Conservation (phyloP, 2,329 filamentous ascomycete genomes). For the Sclerotiophoma versabilis region DNA sequence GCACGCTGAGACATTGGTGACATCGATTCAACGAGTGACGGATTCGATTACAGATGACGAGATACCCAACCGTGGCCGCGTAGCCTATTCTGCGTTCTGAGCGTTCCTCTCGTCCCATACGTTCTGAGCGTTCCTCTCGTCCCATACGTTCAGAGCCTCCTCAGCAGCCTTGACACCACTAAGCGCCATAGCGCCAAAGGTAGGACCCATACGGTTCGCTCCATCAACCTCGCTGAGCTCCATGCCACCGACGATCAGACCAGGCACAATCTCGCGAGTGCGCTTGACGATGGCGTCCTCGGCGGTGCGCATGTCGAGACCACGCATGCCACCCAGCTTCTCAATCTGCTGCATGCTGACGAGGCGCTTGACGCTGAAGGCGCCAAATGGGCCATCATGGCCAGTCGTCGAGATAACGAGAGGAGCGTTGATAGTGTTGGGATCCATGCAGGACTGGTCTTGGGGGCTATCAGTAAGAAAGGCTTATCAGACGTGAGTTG, state of each 20-base stretch:
- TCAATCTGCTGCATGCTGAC: conserved; percentile 86
- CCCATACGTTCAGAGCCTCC: conserved; percentile 80
- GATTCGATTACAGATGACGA: conserved; percentile 1
- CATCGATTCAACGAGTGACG: conserved; percentile 3
- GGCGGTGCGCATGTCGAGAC: conserved; percentile 88
- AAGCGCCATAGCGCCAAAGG: conserved; percentile 88
- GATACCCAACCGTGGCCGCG: no score
- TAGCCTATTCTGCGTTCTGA: conserved; percentile 67
- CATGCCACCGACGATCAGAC: conserved; percentile 94
- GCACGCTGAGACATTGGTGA: not conserved
- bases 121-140: conserved; percentile 76
- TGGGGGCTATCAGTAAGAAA: conserved; percentile 41
- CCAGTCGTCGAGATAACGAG: conserved; percentile 89
- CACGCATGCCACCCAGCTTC: conserved; percentile 89
- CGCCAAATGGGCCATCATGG: conserved; percentile 89
- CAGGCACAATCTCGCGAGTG: conserved; percentile 85
- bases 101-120: conserved; percentile 80
- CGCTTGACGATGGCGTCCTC: conserved; percentile 95
- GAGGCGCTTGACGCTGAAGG: conserved; percentile 88
- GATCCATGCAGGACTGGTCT: conserved; percentile 95
- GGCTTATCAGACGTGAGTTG: not conserved
- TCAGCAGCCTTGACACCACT: conserved; percentile 91
- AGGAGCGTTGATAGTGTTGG: conserved; percentile 94
- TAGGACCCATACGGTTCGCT: conserved; percentile 89
- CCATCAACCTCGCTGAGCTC: conserved; percentile 90